Evolutionary conservation across 2,329 filamentous ascomycete genomes (phyloP), one percentile per base, ranked within the genome.

Genomic region (Clonostachys solani): DNA sequence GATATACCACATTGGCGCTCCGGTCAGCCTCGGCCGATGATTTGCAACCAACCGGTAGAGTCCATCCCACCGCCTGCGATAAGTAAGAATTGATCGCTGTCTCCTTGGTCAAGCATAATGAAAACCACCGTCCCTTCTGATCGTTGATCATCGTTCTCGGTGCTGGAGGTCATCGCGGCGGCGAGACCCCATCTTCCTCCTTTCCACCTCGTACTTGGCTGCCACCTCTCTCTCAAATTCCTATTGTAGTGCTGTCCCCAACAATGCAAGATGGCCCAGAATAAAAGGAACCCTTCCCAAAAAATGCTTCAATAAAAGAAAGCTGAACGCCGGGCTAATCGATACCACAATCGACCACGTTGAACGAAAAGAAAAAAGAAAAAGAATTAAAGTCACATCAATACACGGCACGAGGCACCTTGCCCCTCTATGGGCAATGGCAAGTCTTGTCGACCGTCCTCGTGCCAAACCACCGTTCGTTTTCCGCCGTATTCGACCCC

Each of bases 381-480:
- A 54, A 55, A 54, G 56, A 62, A 57, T 54, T 48, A 49, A 53
- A 50, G 51, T 54, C 54, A 55, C 56, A 23, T 42, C 16, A 42
- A 15, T 23, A 23, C 16, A 17, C 19, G 13, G 23, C 23, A 29
- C 23, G 37, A n/a, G n/a, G 13, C 9, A 18, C 17, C 37, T 3
- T 40, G 37, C 37, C 37, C 37, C 12, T 40, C 40, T 15, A 18
- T 42, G 13, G 40, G 18, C 16, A n/a, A 15, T 17, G n/a, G 19
- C 13, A 42, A 19, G 13, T 42, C 36, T 18, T 12, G 15, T 38
- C 36, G 36, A n/a, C 16, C n/a, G 15, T 29, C 23, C 23, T 29
- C 23, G 23, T 29, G 23, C 23, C 40, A 42, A 19, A 16, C 15
- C 19, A 17, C 17, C 19, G 13, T 43, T 43, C 12, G 42, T 43